A percentile compares a stretch with the other conserved stretches of the same genome.
Evolutionary conservation across 495 filamentous ascomycete species (phyloP).

Genomic region (Aspergillus sparsus): DNA sequence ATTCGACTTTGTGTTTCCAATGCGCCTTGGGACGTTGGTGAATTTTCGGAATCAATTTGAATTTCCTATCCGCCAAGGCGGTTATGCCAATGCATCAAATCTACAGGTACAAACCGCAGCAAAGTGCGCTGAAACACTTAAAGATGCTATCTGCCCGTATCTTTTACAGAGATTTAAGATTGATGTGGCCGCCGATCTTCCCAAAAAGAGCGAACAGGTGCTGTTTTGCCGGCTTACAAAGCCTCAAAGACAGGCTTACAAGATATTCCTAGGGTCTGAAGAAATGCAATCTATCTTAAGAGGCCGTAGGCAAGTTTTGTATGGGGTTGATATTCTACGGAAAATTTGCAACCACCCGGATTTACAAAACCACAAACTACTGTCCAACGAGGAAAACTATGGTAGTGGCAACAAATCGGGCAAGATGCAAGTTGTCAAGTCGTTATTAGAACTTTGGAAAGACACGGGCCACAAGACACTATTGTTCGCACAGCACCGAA

Average conservation of each 20-base stretch:
- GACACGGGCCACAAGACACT: conserved; percentile 85
- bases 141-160: conserved; percentile 88
- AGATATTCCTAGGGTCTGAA: conserved; percentile 74
- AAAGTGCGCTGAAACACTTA: conserved; percentile 85
- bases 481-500: conserved; percentile 84
- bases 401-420: conserved; percentile 75
- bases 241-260: conserved; percentile 73
- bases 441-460: conserved; percentile 82
- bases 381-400: conserved; percentile 64
- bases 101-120: conserved; percentile 88
- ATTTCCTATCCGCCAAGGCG: conserved; percentile 84
- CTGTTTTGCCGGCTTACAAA: conserved; percentile 90
- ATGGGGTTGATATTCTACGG: conserved; percentile 85
- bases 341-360: conserved; percentile 99
- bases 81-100: conserved; percentile 91
- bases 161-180: conserved; percentile 91
- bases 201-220: conserved; percentile 92
- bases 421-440: conserved; percentile 92
- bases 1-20: conserved; percentile 95
- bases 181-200: conserved; percentile 89
- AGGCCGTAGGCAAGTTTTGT: conserved; percentile 74
- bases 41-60: conserved; percentile 89
- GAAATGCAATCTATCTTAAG: conserved; percentile 78
- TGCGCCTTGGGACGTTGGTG: conserved; percentile 89
- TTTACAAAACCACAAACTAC: conserved; percentile 64